These are phyloP conservation scores for Aspergillus niger DNA, from an alignment of 2,329 filamentous ascomycete genomes.

Conservation along the genomic window DNA sequence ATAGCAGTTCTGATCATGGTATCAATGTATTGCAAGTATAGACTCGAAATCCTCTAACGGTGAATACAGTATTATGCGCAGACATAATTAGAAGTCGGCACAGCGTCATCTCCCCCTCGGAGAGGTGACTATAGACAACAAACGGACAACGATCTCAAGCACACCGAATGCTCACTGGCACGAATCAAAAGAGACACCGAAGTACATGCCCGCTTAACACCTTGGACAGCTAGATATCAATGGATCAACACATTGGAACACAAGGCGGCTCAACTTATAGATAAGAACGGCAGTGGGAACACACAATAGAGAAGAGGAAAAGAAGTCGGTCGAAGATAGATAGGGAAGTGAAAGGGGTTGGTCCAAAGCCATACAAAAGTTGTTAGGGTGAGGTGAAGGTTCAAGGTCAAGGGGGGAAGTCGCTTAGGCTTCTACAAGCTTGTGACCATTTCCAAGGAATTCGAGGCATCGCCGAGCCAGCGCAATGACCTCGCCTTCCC, in stretches of 20 bases:
- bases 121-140: slow-evolving; percentile 17
- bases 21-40: slow-evolving; percentile 26
- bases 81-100: slow-evolving; percentile 24
- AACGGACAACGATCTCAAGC: slow-evolving; percentile 15
- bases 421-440: slow-evolving; percentile 75
- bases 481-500: slow-evolving; percentile 88
- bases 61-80: slow-evolving; percentile 33
- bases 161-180: slow-evolving; percentile 40
- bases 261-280: slow-evolving; percentile 12
- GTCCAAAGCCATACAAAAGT: slow-evolving; percentile 11
- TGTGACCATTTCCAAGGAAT: slow-evolving; percentile 75
- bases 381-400: neutral
- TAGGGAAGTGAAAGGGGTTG: slow-evolving; percentile 19
- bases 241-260: slow-evolving; percentile 17
- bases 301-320: slow-evolving; percentile 16
- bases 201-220: slow-evolving; percentile 39
- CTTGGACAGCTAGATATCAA: slow-evolving; percentile 23
- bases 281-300: slow-evolving; percentile 1
- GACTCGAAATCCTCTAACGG: slow-evolving; percentile 29
- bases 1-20: slow-evolving; percentile 17
- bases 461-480: slow-evolving; percentile 89
- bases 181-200: slow-evolving; percentile 27
- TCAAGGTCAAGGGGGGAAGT: neutral
- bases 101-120: slow-evolving; percentile 16
- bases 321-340: slow-evolving; percentile 11